These are phyloP conservation scores for Lagenidium giganteum DNA, from an alignment of 352 stramenopile genomes.

Conservation along the genomic window DNA sequence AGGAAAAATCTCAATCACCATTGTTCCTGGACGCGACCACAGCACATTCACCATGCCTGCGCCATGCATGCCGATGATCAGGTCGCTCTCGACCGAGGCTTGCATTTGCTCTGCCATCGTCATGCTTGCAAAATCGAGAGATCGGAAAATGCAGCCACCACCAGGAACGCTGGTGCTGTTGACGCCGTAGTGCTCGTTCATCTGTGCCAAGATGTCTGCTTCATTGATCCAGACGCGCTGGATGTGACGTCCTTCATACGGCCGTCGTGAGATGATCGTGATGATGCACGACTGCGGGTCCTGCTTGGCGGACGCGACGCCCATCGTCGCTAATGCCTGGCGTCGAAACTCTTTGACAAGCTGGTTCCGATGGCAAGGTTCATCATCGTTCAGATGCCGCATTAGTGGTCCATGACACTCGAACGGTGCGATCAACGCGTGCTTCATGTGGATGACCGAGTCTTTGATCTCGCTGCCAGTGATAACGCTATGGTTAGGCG, in stretches of 20 bases:
- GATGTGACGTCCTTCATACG: slow-evolving; percentile 39
- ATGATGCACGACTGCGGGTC: slow-evolving; percentile 13
- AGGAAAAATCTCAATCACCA: slow-evolving; percentile 35
- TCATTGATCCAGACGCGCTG: slow-evolving; percentile 65
- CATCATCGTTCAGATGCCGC: slow-evolving; percentile 45
- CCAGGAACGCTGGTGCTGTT: slow-evolving; percentile 10
- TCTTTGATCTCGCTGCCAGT: slow-evolving; percentile 11
- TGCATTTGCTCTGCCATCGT: slow-evolving; percentile 25
- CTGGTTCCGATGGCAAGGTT: slow-evolving; percentile 45
- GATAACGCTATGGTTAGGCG: slow-evolving; percentile 6
- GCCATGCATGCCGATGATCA: slow-evolving; percentile 40
- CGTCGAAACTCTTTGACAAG: slow-evolving; percentile 41
- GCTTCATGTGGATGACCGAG: slow-evolving; percentile 21
- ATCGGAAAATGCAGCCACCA: slow-evolving; percentile 16
- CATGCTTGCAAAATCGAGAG: slow-evolving; percentile 26
- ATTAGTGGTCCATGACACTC: slow-evolving; percentile 45
- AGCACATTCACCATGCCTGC: slow-evolving; percentile 33
- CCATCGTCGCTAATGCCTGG: neutral
- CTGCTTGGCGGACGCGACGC: no score
- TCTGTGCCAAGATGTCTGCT: slow-evolving; percentile 12
- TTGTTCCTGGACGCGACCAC: slow-evolving; percentile 21
- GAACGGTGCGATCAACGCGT: slow-evolving; percentile 36
- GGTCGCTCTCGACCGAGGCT: slow-evolving; percentile 20
- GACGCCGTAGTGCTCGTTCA: slow-evolving; percentile 14
- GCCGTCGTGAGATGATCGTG: slow-evolving; percentile 52